These are phyloP conservation scores for Penicillium longicatenatum DNA, from an alignment of 495 filamentous ascomycete genomes.

Conservation along the genomic window DNA sequence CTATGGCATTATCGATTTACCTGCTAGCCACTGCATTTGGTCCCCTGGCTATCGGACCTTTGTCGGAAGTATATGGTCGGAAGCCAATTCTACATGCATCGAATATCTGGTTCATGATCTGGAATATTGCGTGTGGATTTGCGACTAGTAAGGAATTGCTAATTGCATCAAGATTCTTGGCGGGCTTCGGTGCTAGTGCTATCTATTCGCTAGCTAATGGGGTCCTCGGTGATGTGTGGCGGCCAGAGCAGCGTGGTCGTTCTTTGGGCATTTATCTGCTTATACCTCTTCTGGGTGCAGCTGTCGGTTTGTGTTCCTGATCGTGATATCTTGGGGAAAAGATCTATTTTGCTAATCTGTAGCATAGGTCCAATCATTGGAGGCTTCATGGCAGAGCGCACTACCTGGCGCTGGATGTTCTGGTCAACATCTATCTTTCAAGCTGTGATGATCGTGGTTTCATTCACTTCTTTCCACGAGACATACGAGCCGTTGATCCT, in stretches of 20 bases:
- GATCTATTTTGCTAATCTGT: not conserved
- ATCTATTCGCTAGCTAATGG: constrained; percentile 42
- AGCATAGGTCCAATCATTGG: constrained; percentile 46
- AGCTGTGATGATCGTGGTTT: constrained; percentile 20
- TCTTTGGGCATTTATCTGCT: constrained; percentile 56
- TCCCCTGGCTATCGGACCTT: constrained; percentile 62
- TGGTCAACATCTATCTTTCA: constrained; percentile 36
- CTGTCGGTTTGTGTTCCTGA: constrained; percentile 33
- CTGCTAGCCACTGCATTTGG: constrained; percentile 68
- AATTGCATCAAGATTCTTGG: constrained; percentile 48
- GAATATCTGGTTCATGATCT: constrained; percentile 62
- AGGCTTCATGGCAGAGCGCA: constrained; percentile 56
- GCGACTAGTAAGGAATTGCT: constrained; percentile 41
- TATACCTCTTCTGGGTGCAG: constrained; percentile 58
- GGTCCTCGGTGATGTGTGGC: constrained; percentile 42
- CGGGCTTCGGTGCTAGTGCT: constrained; percentile 52
- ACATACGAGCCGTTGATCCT: constrained; percentile 63
- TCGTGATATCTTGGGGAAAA: not conserved
- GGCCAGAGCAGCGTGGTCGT: constrained; percentile 54
- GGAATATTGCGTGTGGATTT: constrained; percentile 51
- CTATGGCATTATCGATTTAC: constrained; percentile 65
- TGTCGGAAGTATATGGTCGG: constrained; percentile 73
- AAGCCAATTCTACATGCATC: constrained; percentile 52
- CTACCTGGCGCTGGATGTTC: constrained; percentile 62
- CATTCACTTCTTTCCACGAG: constrained; percentile 48